These are phyloP conservation scores for Odontarrhena argentea DNA, from an alignment of 345 rosid species.

Conservation along the genomic window DNA sequence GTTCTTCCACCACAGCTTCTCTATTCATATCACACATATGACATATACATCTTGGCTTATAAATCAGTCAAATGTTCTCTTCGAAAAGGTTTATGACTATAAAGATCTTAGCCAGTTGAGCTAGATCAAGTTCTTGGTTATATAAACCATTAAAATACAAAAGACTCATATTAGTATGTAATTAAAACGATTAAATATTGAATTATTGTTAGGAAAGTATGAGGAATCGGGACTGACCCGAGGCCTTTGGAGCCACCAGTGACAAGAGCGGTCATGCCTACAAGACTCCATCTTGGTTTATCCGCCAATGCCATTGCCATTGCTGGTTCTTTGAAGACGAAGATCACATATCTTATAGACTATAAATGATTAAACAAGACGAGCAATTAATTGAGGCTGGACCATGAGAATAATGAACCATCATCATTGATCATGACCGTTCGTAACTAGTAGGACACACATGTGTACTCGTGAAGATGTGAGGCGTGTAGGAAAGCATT, in stretches of 20 bases:
- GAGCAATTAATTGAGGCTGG: not conserved
- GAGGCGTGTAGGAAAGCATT: too few species aligned
- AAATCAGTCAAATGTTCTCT: not conserved
- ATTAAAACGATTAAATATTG: not conserved
- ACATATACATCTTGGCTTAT: not conserved
- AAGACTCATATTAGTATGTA: too few species aligned
- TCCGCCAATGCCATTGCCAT: conserved; percentile 13
- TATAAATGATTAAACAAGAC: not conserved
- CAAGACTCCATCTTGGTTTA: conserved; percentile 31
- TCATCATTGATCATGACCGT: too few species aligned
- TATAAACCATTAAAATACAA: too few species aligned
- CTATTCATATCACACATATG: conserved; percentile 15
- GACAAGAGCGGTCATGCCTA: conserved; percentile 37
- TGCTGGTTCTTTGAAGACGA: not conserved
- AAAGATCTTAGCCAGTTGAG: too few species aligned
- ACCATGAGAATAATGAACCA: not conserved
- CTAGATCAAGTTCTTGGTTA: too few species aligned
- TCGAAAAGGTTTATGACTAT: not conserved
- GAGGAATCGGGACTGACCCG: conserved; percentile 26
- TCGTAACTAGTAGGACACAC: too few species aligned
- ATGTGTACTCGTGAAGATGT: too few species aligned
- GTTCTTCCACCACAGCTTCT: conserved; percentile 42
- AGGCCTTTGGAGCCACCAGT: conserved; percentile 43
- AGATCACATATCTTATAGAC: conserved; percentile 4
- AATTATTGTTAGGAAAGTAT: not conserved